Evolutionary conservation across 129 eudicot species (phyloP), one percentile per base, ranked within the genome.

Genomic region (Kitagawia praeruptora): DNA sequence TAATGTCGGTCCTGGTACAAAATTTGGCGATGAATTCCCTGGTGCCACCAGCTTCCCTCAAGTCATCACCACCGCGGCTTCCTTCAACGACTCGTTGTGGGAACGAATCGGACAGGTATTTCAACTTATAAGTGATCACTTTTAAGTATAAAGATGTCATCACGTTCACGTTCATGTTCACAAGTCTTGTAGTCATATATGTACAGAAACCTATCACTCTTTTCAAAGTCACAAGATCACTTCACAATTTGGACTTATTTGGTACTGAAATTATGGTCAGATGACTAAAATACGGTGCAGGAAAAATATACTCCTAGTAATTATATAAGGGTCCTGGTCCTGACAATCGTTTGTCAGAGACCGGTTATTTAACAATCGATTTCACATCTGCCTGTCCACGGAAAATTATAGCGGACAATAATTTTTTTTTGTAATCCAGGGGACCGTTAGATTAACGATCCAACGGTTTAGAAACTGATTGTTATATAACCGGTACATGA

Each of bases 41-140:
- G 94, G 88, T 14, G 99, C 99, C 77, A 95, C 99, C 21, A 91
- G 94, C 46, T 95, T 95, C 76, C 99, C 99, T 6, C 97, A 92
- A 69, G 97, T 92, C 56, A 95, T 95, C 58, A 87, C 97, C 15
- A 87, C 94, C 23, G 99, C 97, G 3, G 91, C 99, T 3, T 81
- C 93, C 14, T 92, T 88, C 79, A 95, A 95, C n/a, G 89, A 80
- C 54, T 87, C 94, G 0, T 87, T 95, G 82, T 95, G 99, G 98
- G 94, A 95, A 79, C 82, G 81, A 39, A 95, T 95, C 41, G 99
- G 99, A 67, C 88, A 84, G 97, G 99, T 94, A 78, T 34, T 66
- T 31, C 34, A 34, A 28, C 41, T 27, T 67, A 34, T 67, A 31
- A 28, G 23, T n/a, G n/a, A n/a, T 67, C 21, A 66, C 41, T 8